Base-by-base conservation (phyloP, 768 basidiomycete genomes). In the Strobilomyces confusus region DNA sequence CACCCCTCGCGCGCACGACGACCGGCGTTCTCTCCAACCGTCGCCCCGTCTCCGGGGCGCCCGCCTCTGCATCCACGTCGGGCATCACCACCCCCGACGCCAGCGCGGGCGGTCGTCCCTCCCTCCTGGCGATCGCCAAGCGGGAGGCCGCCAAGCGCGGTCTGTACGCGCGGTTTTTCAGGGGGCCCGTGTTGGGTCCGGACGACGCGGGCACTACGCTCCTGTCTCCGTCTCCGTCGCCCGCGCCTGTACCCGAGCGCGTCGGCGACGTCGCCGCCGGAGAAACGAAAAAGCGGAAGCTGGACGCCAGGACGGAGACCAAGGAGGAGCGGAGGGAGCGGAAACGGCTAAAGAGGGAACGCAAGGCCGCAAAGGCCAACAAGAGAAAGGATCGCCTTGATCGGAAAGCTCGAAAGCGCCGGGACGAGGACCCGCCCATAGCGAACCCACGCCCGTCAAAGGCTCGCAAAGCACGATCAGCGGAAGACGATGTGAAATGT, bases 91-190 rank as follows among this genome's bases (percentile, higher is more conserved):
- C 77, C 15, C 77, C 77, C 40, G 6, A 5, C 23, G 33, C 52
- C 56, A 44, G 44, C 32, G 42, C 60, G 8, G 29, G 20, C 25
- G 2, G 9, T 7, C 75, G 73, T 42, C 69, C 77, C 19, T 82
- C 74, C 52, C 68, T 92, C 13, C 63, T 92, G 49, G 73, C 81
- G 0, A 67, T 72, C 4, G 89, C 91, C 6, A 92, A 91, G 68
- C 77, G 86, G 42, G 87, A 92, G 58, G 83, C 89, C 11, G 94
- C 92, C 0, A 82, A 79, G 55, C 76, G 80, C 12, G 77, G 75
- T 19, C 76, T 98, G 4, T 98, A 97, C 66, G 76, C 90, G 5
- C 77, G 77, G 53, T 95, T 97, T 68, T 89, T 87, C 63, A 81
- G 86, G 22, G 94, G 92, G 0, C 83, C 88, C 19, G 72, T 86